phyloP scores from a whole-genome alignment of 495 filamentous ascomycete species.

The Aspergillus biplanus region DNA sequence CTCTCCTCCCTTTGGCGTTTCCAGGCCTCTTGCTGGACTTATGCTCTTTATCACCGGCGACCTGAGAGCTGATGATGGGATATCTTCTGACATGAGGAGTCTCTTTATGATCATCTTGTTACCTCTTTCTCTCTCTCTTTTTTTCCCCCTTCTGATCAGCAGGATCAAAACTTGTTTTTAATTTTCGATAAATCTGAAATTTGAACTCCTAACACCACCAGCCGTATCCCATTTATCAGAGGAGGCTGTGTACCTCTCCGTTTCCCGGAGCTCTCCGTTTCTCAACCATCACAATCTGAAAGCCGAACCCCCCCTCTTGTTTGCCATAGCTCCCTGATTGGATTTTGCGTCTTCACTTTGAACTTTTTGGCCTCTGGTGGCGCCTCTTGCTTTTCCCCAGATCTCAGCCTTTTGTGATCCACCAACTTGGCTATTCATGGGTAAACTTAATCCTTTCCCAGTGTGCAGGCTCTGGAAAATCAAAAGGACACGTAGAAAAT shows the following conservation, averaged over 20 bases:
- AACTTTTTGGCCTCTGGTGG: conserved; percentile 4
- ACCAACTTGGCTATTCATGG: conserved; percentile 16
- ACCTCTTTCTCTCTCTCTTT: background rate
- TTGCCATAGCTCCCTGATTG: conserved; percentile 20
- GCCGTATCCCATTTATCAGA: background rate
- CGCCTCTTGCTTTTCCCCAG: conserved; percentile 22
- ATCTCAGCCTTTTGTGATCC: conserved; percentile 29
- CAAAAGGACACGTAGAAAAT: background rate
- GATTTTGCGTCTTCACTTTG: conserved; percentile 8
- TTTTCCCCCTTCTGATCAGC: background rate
- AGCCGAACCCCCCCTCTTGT: conserved; percentile 6
- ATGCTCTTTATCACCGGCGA: background rate
- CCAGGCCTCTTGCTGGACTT: background rate
- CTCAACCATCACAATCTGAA: conserved; percentile 9
- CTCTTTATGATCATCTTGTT: background rate
- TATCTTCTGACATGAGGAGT: background rate
- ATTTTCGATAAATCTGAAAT: background rate
- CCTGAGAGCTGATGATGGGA: background rate
- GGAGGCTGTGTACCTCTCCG: background rate
- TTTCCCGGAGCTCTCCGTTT: background rate
- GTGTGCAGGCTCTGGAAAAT: background rate
- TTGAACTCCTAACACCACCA: background rate
- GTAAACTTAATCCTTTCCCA: too few relatives aligned
- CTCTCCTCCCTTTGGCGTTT: conserved; percentile 12
- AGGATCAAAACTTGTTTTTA: background rate